Evolutionary conservation across 352 stramenopile genomes (phyloP), one percentile per base, ranked within the genome.

Genomic region (Peronospora destructor): DNA sequence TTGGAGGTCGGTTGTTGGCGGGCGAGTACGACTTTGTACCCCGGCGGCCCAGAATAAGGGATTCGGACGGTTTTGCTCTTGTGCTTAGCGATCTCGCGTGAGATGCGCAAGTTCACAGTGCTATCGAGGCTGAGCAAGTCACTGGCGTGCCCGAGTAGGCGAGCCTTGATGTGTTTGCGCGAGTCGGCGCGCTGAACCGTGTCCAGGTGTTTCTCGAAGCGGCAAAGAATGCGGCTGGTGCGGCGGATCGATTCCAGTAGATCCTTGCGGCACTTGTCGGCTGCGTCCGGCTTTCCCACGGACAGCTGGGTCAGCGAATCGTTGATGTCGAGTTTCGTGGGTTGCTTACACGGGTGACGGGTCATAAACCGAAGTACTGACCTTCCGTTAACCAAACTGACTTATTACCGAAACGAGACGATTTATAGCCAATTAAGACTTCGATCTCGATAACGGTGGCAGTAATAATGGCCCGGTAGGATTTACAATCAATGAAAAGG

Each of bases 321-420:
- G 36, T 28, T 28, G 8, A 28, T 43, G 17, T 43, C 6, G 10
- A 43, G 36, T 29, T 26, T 11, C 36, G 17, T 21, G 11, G 38
- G 17, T 26, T 32, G 21, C 23, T 12, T 26, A 3, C 23, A 19
- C 38, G 21, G 13, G 17, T 45, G 21, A 17, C 38, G 19, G 38
- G 38, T 45, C 38, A 32, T 45, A 19, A 45, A 45, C 38, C 21
- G 38, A 45, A 45, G 38, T 17, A 29, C 38, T 32, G 21, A 45
- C 38, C 38, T 34, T 0, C 19, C 10, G 14, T 32, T 45, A 33
- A 45, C 38, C 38, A 30, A 45, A 45, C 21, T 45, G 23, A 45
- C 38, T 34, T 45, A 33, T 45, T 19, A 17, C 19, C 23, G 38
- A 33, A 45, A 45, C 23, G 19, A 45, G 38, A 33, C 38, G 9